Base-by-base conservation (phyloP, 1,139 yeast genomes). In the Pichia sp. region DNA sequence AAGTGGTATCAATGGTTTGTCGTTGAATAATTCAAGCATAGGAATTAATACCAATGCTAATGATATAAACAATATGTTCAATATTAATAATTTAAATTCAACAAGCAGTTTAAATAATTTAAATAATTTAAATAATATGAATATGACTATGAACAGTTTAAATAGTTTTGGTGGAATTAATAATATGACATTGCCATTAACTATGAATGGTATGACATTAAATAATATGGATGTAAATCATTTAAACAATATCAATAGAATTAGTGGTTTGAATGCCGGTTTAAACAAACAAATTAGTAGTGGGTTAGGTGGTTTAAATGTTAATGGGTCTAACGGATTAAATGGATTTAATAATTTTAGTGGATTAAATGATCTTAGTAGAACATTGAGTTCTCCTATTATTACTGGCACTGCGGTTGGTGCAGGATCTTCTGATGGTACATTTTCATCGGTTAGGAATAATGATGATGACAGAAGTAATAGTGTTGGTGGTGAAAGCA, bases 1-100 rank as follows among this genome's bases (percentile, higher is more conserved):
- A 1, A 55, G 53, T 28, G 49, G 61, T 39, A 55, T 62, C 26
- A 60, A 61, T 25, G 63, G 59, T 3, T 46, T 62, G 26, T 59
- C 53, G 37, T 48, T 60, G 39, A 55, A 52, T 40, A 39, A 49
- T 42, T 46, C 49, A 8, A 47, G 47, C 5, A 40, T 29, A 35
- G 34, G 46, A 9, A 31, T 43, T 40, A 44, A 44, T 32, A 32
- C 11, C 7, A 44, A 42, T 32, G 25, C 39, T 25, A 42, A 35
- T 30, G 34, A 39, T 36, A 18, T 42, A 5, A 47, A 47, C n/a
- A 31, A 7, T 25, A 10, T 27, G 32, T 41, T 34, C 18, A 42
- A 38, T 39, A n/a, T 37, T 11, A 44, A 39, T 28, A 26, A 26
- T 27, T 6, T 36, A 18, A 36, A 36, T 26, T 36, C 39, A 27